These are phyloP conservation scores for Ramaria sp. DNA, from an alignment of 768 basidiomycete genomes.

Conservation along the genomic window DNA sequence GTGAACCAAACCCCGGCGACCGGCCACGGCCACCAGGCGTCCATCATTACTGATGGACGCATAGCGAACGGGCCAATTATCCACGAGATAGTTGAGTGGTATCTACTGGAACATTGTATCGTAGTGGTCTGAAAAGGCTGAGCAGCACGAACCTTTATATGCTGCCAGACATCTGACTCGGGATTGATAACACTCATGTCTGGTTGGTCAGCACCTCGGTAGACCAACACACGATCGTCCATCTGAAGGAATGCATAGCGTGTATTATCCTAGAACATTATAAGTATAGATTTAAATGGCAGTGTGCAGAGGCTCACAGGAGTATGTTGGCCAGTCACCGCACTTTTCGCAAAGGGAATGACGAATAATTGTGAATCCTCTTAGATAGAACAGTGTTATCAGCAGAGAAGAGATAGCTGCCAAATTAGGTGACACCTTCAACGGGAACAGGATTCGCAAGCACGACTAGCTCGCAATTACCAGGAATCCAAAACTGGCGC, in stretches of 20 bases:
- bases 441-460: conserved; percentile 42
- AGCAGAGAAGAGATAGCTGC: background rate
- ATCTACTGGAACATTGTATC: conserved; percentile 39
- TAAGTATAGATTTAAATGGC: background rate
- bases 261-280: conserved; percentile 70
- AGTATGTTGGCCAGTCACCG: conserved; percentile 81
- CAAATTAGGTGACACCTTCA: conserved; percentile 30
- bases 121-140: background rate
- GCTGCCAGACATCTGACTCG: conserved; percentile 96
- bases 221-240: conserved; percentile 89
- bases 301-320: conserved; percentile 44
- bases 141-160: conserved; percentile 57
- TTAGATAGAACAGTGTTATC: conserved; percentile 17
- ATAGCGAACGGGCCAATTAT: conserved; percentile 92
- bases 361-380: conserved; percentile 70
- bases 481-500: conserved; percentile 82
- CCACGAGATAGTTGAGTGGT: conserved; percentile 76
- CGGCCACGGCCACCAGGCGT: conserved; percentile 84
- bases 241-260: conserved; percentile 92
- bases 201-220: conserved; percentile 93
- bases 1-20: conserved; percentile 81
- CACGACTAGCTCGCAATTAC: conserved; percentile 81
- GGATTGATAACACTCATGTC: conserved; percentile 98
- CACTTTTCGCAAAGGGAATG: conserved; percentile 91
- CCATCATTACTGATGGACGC: conserved; percentile 88